Percentiles rank a stretch among this genome's conserved stretches.
Conservation (phyloP, 345 rosid genomes). For the Camelina hispida region DNA sequence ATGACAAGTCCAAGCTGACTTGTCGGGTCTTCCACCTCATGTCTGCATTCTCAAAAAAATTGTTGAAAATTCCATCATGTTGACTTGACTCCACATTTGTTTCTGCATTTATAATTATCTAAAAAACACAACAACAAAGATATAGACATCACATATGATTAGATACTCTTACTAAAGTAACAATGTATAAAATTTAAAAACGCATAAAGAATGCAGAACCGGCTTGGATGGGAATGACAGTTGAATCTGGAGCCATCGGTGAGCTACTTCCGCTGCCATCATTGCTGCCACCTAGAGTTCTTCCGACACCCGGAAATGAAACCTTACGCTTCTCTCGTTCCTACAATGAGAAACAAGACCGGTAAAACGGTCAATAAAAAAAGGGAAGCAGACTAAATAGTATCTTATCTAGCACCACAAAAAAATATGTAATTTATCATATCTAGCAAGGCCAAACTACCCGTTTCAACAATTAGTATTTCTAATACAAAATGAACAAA, state of each 20-base stretch:
- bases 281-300: slow-evolving; percentile 73
- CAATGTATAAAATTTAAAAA: no score
- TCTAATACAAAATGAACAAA: no score
- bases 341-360: slow-evolving; percentile 49
- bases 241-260: slow-evolving; percentile 33
- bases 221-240: slow-evolving; percentile 43
- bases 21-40: no score
- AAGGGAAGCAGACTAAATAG: no score
- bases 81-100: not conserved
- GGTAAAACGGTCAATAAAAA: not conserved
- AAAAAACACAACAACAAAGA: no score
- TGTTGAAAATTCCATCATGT: not conserved
- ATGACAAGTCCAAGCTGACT: not conserved
- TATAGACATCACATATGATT: no score
- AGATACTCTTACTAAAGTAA: no score
- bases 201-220: not conserved
- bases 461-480: no score
- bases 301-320: slow-evolving; percentile 92
- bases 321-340: slow-evolving; percentile 66
- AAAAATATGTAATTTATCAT: no score
- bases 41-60: not conserved
- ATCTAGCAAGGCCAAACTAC: no score
- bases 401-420: no score
- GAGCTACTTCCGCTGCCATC: slow-evolving; percentile 37
- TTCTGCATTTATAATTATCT: not conserved